Percentiles rank a stretch among this genome's conserved stretches.
Evolutionary conservation across 805 yeast genomes (phyloP).

Genomic region (Yamadazyma philogaea): DNA sequence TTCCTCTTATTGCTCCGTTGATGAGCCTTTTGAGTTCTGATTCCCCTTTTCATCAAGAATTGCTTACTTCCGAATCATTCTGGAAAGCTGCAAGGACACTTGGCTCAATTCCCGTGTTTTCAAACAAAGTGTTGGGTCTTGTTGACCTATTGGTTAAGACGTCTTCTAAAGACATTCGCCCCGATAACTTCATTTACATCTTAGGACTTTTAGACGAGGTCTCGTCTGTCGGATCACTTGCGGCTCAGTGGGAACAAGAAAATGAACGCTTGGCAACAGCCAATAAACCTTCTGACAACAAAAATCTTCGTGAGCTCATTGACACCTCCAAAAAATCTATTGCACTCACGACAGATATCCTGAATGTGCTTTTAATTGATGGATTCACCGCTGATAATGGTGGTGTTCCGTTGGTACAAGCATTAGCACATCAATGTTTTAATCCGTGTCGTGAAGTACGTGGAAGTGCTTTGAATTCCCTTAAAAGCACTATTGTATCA

Average conservation of each 20-base stretch:
- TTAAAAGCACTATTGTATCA: constrained; percentile 54
- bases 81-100: constrained; percentile 54
- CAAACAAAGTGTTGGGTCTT: constrained; percentile 46
- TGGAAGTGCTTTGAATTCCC: constrained; percentile 55
- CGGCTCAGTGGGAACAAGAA: constrained; percentile 73
- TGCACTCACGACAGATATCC: constrained; percentile 53
- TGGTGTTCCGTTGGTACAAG: constrained; percentile 67
- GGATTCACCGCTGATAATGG: constrained; percentile 32
- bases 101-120: constrained; percentile 43
- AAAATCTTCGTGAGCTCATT: constrained; percentile 52
- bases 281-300: constrained; percentile 33
- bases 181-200: constrained; percentile 58
- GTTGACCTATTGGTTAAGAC: constrained; percentile 38
- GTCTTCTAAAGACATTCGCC: constrained; percentile 36
- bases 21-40: constrained; percentile 46
- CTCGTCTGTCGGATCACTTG: constrained; percentile 77
- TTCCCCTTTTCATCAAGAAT: constrained; percentile 38
- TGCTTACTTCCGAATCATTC: constrained; percentile 39
- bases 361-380: constrained; percentile 31
- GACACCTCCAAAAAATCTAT: constrained; percentile 61
- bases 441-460: constrained; percentile 83
- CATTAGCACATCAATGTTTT: constrained; percentile 83
- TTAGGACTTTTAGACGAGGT: constrained; percentile 75
- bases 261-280: constrained; percentile 33
- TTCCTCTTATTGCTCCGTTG: constrained; percentile 44